Conservation (phyloP, 1,284 basidiomycete genomes). For the Leccinum pachyderme region DNA sequence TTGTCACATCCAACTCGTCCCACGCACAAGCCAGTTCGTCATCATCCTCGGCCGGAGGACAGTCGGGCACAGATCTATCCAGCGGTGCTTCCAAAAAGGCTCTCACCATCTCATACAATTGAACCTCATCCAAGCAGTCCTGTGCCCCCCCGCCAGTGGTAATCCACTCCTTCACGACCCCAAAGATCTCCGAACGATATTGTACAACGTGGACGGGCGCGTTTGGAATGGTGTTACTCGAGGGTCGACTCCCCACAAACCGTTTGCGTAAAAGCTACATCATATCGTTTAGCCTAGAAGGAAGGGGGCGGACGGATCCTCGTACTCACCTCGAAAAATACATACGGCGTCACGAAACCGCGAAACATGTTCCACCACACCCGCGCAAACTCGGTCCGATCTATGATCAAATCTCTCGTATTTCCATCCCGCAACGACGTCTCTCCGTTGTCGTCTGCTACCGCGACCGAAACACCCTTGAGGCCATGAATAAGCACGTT, state of each 20-base stretch:
- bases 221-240: conserved; percentile 36
- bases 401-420: conserved; percentile 66
- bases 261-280: conserved; percentile 69
- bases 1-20: conserved; percentile 44
- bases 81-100: conserved; percentile 54
- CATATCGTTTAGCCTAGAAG: conserved; percentile 5
- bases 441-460: conserved; percentile 81
- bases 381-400: conserved; percentile 65
- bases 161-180: conserved; percentile 68
- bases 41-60: conserved; percentile 37
- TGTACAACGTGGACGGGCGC: conserved; percentile 39
- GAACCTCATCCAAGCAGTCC: conserved; percentile 68
- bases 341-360: conserved; percentile 73
- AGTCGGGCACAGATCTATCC: conserved; percentile 46
- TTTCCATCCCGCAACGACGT: conserved; percentile 69
- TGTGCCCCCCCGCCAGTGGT: conserved; percentile 67
- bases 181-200: conserved; percentile 59
- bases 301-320: not conserved
- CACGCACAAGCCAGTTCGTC: conserved; percentile 46
- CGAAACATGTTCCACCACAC: conserved; percentile 81
- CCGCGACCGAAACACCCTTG: conserved; percentile 71
- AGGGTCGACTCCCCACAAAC: conserved; percentile 51
- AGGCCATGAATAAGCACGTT: conserved; percentile 74
- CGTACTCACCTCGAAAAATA: conserved; percentile 75
- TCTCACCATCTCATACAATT: conserved; percentile 55